These are phyloP conservation scores for Metschnikowia arizonensis DNA, from an alignment of 805 yeast species.

Conservation along the genomic window DNA sequence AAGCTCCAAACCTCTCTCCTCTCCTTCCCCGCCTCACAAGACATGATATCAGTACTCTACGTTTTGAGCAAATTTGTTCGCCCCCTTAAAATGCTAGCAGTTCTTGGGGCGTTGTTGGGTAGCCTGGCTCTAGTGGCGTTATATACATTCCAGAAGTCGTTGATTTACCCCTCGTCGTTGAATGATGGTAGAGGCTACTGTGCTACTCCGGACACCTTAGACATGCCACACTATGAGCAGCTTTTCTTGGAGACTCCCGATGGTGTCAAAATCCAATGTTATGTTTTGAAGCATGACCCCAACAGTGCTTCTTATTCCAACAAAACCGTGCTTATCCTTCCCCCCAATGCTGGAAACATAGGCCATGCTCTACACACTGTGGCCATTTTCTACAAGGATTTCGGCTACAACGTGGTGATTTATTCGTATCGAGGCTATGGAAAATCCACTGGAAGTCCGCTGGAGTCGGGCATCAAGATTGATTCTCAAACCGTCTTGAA, in stretches of 20 bases:
- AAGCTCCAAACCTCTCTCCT: not conserved
- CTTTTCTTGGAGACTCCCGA: constrained; percentile 62
- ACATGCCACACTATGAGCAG: constrained; percentile 55
- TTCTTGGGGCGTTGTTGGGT: constrained; percentile 43
- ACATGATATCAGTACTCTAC: constrained; percentile 8
- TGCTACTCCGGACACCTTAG: constrained; percentile 71
- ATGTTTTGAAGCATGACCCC: constrained; percentile 50
- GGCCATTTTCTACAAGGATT: constrained; percentile 54
- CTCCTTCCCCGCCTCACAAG: too few species aligned
- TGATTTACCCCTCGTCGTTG: constrained; percentile 81
- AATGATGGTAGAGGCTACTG: constrained; percentile 71
- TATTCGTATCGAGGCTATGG: constrained; percentile 94
- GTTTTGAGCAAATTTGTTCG: constrained; percentile 11
- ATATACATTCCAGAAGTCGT: constrained; percentile 55
- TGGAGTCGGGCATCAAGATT: constrained; percentile 71
- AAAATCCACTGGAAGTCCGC: constrained; percentile 66
- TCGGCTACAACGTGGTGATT: constrained; percentile 73
- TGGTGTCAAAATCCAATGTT: constrained; percentile 64
- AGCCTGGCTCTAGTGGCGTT: constrained; percentile 47
- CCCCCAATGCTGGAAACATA: constrained; percentile 95
- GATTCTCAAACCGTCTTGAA: constrained; percentile 75
- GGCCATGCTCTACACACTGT: constrained; percentile 87
- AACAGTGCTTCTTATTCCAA: constrained; percentile 37
- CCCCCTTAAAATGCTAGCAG: constrained; percentile 27
- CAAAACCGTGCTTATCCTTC: constrained; percentile 71